Base-by-base conservation (phyloP, 306 rosid species). In the Citrullus mucosospermus region DNA sequence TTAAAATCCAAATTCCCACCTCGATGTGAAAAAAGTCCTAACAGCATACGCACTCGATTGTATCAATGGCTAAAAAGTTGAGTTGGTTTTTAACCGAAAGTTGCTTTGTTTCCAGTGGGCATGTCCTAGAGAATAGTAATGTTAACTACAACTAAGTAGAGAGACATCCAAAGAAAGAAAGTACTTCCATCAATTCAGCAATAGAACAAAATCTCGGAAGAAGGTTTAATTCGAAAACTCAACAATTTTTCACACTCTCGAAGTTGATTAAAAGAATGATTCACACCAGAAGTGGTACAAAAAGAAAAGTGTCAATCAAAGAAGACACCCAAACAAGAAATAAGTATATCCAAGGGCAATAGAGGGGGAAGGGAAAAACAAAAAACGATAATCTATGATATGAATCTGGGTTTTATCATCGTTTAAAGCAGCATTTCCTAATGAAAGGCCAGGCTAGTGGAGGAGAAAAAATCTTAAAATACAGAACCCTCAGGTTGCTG, bases 391-490 rank as follows among this genome's bases (percentile, higher is more conserved):
- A 74, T 73, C 78, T 74, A 74, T 74, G 78, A 34, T 74, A 74
- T 74, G 78, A 34, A 74, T 53, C 17, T 51, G 62, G 77, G 30
- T 72, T 53, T 74, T 32, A 74, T 74, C 41, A 18, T 53, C 9
- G 48, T 74, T 53, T 16, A 32, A 53, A 74, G 18, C 38, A 74
- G 61, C 78, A 51, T 53, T 74, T 53, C 78, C 78, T 74, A 30
- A 53, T 74, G 78, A 53, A 74, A 74, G 48, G 78, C 63, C 46
- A 74, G 36, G 61, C 76, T 74, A 51, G 28, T 51, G 59, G 82
- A 73, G 88, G 85, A 84, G 85, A 85, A 80, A 86, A 54, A 54
- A 34, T 74, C 78, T 74, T 54, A 32, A 74, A 74, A 74, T 74
- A 74, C 78, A 77, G 71, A 78, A 62, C 70, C 61, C 75, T 78